Base-by-base conservation (phyloP, 805 yeast genomes). In the Candida rishiriensis region DNA sequence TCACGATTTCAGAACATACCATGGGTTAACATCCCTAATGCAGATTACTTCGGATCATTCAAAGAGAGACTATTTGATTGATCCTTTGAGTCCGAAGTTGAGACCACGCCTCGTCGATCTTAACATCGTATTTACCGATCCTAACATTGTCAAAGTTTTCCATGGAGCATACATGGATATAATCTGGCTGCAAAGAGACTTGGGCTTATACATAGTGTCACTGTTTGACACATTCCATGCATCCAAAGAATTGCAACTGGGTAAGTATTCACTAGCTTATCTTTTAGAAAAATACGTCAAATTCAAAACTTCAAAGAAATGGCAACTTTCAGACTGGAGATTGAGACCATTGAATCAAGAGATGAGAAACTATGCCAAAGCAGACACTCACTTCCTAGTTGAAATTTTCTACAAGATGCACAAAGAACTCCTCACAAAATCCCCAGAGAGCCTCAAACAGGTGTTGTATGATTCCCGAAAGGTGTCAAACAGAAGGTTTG, bases 81-180 rank as follows among this genome's bases (percentile, higher is more conserved):
- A 93, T 61, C 88, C 98, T 0, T 66, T 93, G 29, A 78, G 80
- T 1, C 61, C 67, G 10, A 40, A 44, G 10, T 71, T 93, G 31
- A 70, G 97, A 45, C 87, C 85, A 34, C 86, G 87, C 47, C 68
- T 93, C 39, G 68, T 73, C 39, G 64, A 64, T 1, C 67, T 93
- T 44, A 93, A 93, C 65, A 71, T 68, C 36, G 78, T 91, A 1
- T 88, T 91, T 51, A 76, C 97, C 2, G 71, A 93, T 63, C 97
- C 98, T 0, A 53, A 66, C 5, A 81, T 91, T 29, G 70, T 88
- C 28, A 93, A 93, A 60, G 95, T 93, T 1, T 80, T 93, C 52
- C 99, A 93, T 63, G 99, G 99, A 48, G 96, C 99, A 0, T 83
- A 79, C 54, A 89, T 88, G 96, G 99, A 93, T 70, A 85, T 93